phyloP scores from a whole-genome alignment of 192 early-diverging fungal genomes.

The Linnemannia zychae region DNA sequence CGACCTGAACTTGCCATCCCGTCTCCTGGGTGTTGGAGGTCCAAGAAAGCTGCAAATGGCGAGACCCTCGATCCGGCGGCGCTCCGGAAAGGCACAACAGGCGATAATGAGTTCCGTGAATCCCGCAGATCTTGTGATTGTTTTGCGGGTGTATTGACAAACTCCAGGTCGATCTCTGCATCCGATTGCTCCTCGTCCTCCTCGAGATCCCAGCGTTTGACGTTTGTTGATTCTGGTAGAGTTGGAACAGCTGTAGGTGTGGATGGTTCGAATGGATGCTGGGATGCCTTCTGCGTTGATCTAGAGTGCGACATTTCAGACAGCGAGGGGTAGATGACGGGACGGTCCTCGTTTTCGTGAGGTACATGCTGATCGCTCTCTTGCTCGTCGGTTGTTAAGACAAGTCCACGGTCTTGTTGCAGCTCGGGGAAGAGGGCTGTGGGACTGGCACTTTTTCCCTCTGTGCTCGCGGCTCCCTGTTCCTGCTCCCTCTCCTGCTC shows the following conservation, averaged over 20 bases:
- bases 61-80: neutral
- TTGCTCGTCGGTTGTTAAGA: neutral
- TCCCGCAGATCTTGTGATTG: neutral
- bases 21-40: neutral
- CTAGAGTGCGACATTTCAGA: neutral
- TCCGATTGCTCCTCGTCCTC: slow-evolving; percentile 19
- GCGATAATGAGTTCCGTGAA: neutral
- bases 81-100: neutral
- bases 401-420: slow-evolving; percentile 1
- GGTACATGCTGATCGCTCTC: neutral
- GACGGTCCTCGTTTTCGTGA: slow-evolving; percentile 13
- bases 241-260: neutral
- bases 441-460: neutral
- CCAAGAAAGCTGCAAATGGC: slow-evolving; percentile 10
- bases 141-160: neutral
- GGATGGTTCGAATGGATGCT: neutral
- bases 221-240: slow-evolving; percentile 16
- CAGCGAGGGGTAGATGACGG: neutral
- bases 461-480: neutral
- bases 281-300: neutral
- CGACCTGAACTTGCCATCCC: neutral
- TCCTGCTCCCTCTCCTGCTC: neutral
- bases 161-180: slow-evolving; percentile 11
- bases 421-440: slow-evolving; percentile 8
- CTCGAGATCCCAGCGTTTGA: slow-evolving; percentile 20